Evolutionary conservation across 2,329 filamentous ascomycete genomes (phyloP).

Genomic region (Fusarium luffae): DNA sequence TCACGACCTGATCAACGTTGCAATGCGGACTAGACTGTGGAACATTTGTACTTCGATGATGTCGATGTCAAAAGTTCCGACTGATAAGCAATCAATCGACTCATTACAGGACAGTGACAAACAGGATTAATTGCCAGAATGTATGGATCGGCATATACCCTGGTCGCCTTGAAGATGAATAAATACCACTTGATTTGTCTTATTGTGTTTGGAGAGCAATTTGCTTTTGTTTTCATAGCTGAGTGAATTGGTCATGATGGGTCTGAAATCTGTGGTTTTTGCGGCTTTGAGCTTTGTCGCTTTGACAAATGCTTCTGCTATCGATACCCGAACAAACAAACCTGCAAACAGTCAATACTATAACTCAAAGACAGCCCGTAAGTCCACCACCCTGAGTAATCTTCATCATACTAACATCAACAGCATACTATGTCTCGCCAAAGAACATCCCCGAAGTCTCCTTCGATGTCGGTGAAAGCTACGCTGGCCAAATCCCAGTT

Average conservation of each 20-base stretch:
- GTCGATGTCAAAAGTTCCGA: constrained; percentile 14
- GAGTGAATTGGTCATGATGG: neutral
- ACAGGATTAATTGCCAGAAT: neutral
- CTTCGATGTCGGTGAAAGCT: constrained; percentile 20
- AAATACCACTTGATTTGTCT: neutral
- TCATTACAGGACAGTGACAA: neutral
- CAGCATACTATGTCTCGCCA: constrained; percentile 5
- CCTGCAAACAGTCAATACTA: constrained; percentile 11
- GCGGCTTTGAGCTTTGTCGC: neutral
- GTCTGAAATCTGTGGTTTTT: constrained; percentile 4
- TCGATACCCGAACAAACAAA: constrained; percentile 3
- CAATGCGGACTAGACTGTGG: neutral
- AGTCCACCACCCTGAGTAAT: neutral
- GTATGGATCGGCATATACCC: neutral
- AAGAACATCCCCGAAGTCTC: constrained; percentile 2
- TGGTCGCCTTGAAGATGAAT: neutral
- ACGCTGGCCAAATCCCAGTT: constrained; percentile 19
- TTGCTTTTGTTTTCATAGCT: too few species aligned
- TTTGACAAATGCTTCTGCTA: constrained; percentile 6
- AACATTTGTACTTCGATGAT: neutral
- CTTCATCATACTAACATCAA: neutral
- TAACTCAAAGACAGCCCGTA: constrained; percentile 15
- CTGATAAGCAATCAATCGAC: neutral
- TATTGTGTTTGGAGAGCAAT: too few species aligned
- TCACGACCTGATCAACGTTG: neutral